Base-by-base conservation (phyloP, 2,329 filamentous ascomycete species). In the Parasarocladium wereldwijsianum region DNA sequence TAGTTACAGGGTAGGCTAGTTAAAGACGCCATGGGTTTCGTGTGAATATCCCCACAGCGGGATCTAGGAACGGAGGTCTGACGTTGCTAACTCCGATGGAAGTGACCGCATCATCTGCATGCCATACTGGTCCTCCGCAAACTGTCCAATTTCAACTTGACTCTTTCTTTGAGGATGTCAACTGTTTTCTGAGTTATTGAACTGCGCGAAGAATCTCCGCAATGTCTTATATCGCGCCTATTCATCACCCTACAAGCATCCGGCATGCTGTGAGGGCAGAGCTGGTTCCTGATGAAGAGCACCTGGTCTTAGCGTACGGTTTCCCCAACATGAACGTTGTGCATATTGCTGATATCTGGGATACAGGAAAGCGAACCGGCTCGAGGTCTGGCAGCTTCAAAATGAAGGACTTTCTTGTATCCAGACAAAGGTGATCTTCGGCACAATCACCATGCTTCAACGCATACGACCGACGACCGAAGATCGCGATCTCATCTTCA, bases 181-280 rank as follows among this genome's bases (percentile, higher is more conserved):
- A n/a, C n/a, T n/a, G n/a, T n/a, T n/a, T n/a, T n/a, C n/a, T n/a
- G n/a, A n/a, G n/a, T n/a, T n/a, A n/a, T n/a, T n/a, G n/a, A n/a
- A n/a, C n/a, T n/a, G n/a, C n/a, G n/a, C n/a, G n/a, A n/a, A n/a
- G n/a, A 29, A 31, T 23, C 32, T 29, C 17, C 38, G 45, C 27
- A 33, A 98, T 98, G 90, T 81, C 90, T 31, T 98, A 96, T 53
- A 64, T 98, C 45, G 85, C 84, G 37, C 86, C 90, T 22, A 90
- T 98, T 34, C 90, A 98, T 54, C 70, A 76, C 43, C 80, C 90
- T 15, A 94, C 83, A 51, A 93, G 84, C 59, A 76, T 94, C 39
- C 76, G 86, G 32, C 81, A 93, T 67, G 87, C 86, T 10, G 54
- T 96, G 40, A 82, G 78, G 47, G 66, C 87, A 36, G 75, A 73